Percentiles rank a stretch among this genome's conserved stretches.
These are phyloP conservation scores for Nicotiana tomentosiformis DNA, from an alignment of 257 asterid species.

Conservation along the genomic window DNA sequence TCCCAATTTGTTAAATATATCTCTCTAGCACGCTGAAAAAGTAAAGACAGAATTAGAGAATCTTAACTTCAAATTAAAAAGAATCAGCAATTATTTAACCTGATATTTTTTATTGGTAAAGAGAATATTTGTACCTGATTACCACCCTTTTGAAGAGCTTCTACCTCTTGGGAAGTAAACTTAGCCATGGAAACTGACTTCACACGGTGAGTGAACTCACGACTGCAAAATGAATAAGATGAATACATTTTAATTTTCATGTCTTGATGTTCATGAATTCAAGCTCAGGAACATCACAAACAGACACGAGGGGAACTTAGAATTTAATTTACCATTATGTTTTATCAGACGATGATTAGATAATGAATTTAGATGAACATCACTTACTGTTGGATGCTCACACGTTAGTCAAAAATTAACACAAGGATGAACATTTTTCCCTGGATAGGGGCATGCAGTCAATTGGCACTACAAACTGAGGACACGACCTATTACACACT, in stretches of 20 bases:
- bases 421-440: background rate
- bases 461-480: too few species aligned
- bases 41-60: slow-evolving; percentile 7
- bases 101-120: background rate
- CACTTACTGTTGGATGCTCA: background rate
- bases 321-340: background rate
- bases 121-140: slow-evolving; percentile 60
- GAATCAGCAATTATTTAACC: background rate
- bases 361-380: background rate
- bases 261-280: slow-evolving; percentile 6
- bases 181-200: slow-evolving; percentile 97
- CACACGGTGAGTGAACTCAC: slow-evolving; percentile 98
- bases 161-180: slow-evolving; percentile 88
- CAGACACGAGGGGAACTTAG: background rate
- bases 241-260: slow-evolving; percentile 6
- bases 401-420: background rate
- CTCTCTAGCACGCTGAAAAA: slow-evolving; percentile 90
- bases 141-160: slow-evolving; percentile 92
- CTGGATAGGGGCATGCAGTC: too few species aligned
- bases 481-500: too few species aligned
- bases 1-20: slow-evolving; percentile 73
- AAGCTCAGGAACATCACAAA: background rate
- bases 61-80: background rate
- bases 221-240: slow-evolving; percentile 48
- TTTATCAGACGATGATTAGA: background rate